Evolutionary conservation across 1,284 basidiomycete genomes (phyloP).

Genomic region (Sporisorium graminicola): DNA sequence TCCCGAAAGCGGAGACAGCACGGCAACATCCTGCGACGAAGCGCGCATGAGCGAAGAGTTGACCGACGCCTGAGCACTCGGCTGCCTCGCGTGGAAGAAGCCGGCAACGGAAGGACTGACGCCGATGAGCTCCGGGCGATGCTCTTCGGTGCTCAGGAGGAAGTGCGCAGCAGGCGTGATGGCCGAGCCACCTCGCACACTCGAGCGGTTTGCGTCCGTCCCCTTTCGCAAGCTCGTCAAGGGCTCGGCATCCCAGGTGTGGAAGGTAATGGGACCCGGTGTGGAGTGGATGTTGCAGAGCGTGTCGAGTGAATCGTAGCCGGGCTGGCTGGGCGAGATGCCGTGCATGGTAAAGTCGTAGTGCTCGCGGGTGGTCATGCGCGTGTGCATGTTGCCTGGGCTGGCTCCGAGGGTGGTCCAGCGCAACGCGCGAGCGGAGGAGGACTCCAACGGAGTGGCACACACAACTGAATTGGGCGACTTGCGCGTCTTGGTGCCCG

Average conservation of each 20-base stretch:
- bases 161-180: constrained; percentile 40
- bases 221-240: constrained; percentile 38
- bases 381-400: constrained; percentile 43
- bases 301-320: constrained; percentile 41
- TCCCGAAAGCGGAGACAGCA: constrained; percentile 53
- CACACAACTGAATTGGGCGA: constrained; percentile 37
- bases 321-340: constrained; percentile 52
- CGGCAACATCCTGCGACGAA: constrained; percentile 35
- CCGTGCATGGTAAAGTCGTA: constrained; percentile 64
- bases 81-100: constrained; percentile 44
- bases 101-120: constrained; percentile 50
- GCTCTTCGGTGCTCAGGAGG: constrained; percentile 33
- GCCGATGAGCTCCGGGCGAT: constrained; percentile 45
- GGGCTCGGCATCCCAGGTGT: constrained; percentile 47
- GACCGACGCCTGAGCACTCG: constrained; percentile 33
- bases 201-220: constrained; percentile 32
- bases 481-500: constrained; percentile 25
- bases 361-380: constrained; percentile 61
- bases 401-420: constrained; percentile 49
- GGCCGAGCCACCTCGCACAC: constrained; percentile 19
- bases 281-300: constrained; percentile 50
- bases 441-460: constrained; percentile 33
- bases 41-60: constrained; percentile 48
- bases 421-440: constrained; percentile 28
- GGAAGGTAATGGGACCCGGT: constrained; percentile 49